Conservation (phyloP, 225 moss, liverwort and hornwort species). For the Straminergon stramineum region DNA sequence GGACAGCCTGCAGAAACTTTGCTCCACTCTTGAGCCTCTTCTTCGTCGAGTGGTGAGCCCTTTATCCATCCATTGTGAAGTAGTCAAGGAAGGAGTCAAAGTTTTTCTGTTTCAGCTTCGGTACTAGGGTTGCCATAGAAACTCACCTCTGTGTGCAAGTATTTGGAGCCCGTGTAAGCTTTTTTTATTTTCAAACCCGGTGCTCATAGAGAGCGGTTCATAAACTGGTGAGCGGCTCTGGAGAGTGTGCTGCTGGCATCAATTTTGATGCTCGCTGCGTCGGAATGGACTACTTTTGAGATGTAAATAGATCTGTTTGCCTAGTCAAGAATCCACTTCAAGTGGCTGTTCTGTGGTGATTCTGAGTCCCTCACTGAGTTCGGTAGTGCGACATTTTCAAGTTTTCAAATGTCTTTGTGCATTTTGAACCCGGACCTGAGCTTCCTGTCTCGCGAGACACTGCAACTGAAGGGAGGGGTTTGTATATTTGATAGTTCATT, state of each 20-base stretch:
- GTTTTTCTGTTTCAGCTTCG: not conserved
- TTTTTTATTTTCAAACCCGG: not conserved
- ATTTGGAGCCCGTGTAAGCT: not conserved
- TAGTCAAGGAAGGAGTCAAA: not conserved
- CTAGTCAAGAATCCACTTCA: not conserved
- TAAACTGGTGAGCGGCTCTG: not conserved
- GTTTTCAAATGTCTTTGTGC: not conserved
- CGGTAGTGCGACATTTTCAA: not conserved
- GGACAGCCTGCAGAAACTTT: conserved; percentile 81
- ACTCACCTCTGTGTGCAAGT: not conserved
- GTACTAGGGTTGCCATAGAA: not conserved
- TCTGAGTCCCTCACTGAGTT: not conserved
- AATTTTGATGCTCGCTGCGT: no score
- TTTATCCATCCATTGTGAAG: not conserved
- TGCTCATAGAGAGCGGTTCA: not conserved
- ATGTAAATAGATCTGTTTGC: not conserved
- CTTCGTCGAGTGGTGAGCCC: conserved; percentile 64
- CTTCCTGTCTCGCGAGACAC: not conserved
- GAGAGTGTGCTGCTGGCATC: not conserved
- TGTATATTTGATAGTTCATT: not conserved
- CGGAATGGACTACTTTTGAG: not conserved
- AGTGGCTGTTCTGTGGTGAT: not conserved
- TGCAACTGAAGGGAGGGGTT: not conserved
- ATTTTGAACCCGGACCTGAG: not conserved
- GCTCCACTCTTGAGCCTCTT: conserved; percentile 70